These are phyloP conservation scores for Fusarium sp. DNA, from an alignment of 2,329 filamentous ascomycete species.

Conservation along the genomic window DNA sequence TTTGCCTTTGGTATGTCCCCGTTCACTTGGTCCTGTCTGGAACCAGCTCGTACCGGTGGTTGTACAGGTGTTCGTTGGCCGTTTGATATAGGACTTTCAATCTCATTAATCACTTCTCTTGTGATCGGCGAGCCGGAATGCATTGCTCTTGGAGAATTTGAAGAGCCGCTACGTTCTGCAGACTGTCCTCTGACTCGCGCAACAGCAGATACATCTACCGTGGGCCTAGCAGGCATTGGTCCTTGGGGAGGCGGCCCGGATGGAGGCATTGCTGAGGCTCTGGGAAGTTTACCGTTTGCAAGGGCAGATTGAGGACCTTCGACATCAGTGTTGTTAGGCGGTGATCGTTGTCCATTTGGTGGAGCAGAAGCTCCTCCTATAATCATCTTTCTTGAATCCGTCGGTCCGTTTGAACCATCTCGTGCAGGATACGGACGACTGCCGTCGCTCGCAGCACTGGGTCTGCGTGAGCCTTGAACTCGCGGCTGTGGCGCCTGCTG, in stretches of 20 bases:
- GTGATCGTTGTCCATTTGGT: conserved; percentile 59
- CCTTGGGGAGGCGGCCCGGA: conserved; percentile 68
- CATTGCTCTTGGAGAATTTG: conserved; percentile 55
- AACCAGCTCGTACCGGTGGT: conserved; percentile 54
- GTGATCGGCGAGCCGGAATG: conserved; percentile 59
- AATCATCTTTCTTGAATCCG: conserved; percentile 64
- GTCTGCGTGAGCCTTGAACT: conserved; percentile 57
- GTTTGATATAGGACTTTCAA: conserved; percentile 67
- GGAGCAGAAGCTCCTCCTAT: conserved; percentile 47
- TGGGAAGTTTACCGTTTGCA: conserved; percentile 55
- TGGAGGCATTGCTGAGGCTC: conserved; percentile 53
- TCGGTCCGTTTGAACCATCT: conserved; percentile 66
- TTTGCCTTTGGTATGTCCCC: conserved; percentile 53
- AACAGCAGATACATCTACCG: conserved; percentile 56
- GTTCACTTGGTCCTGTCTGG: conserved; percentile 54
- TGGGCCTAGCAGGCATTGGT: conserved; percentile 64
- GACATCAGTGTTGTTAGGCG: conserved; percentile 57
- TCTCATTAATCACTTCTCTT: conserved; percentile 55
- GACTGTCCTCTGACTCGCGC: conserved; percentile 65
- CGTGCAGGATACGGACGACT: conserved; percentile 60
- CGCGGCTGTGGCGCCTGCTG: conserved; percentile 54
- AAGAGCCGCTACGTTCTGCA: conserved; percentile 58
- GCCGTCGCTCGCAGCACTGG: conserved; percentile 58
- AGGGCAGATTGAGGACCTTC: conserved; percentile 53
- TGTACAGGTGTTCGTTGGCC: conserved; percentile 76